Percentiles rank a stretch among this genome's conserved stretches.
Evolutionary conservation across 495 filamentous ascomycete species (phyloP).

Genomic region (Aspergillus carlsbadensis): DNA sequence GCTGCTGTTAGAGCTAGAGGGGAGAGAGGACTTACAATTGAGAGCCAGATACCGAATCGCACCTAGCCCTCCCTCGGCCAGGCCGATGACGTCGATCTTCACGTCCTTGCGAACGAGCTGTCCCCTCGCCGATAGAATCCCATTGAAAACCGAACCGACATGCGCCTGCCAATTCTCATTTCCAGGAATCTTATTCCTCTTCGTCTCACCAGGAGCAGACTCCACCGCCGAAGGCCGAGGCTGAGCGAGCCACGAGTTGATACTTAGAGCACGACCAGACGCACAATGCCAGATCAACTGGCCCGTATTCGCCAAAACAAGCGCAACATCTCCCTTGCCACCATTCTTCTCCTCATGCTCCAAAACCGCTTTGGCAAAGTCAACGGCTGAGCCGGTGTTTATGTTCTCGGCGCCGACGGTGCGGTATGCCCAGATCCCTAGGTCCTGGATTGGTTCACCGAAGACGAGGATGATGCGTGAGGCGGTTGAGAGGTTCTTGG

Average conservation of each 20-base stretch:
- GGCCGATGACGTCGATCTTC: slow-evolving; percentile 63
- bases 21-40: slow-evolving; percentile 48
- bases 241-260: slow-evolving; percentile 47
- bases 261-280: slow-evolving; percentile 53
- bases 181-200: slow-evolving; percentile 54
- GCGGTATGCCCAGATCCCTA: slow-evolving; percentile 74
- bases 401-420: slow-evolving; percentile 59
- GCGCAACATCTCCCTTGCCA: slow-evolving; percentile 22
- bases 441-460: slow-evolving; percentile 66
- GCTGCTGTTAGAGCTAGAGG: too few species aligned
- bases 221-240: slow-evolving; percentile 57
- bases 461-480: slow-evolving; percentile 72
- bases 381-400: slow-evolving; percentile 62
- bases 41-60: slow-evolving; percentile 56
- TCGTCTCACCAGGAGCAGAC: slow-evolving; percentile 29
- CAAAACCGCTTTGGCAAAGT: slow-evolving; percentile 55
- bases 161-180: slow-evolving; percentile 56
- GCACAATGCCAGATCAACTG: slow-evolving; percentile 68
- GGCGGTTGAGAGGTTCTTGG: slow-evolving; percentile 52
- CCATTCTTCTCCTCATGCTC: not conserved
- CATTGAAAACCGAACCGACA: slow-evolving; percentile 60
- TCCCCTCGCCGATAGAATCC: slow-evolving; percentile 47
- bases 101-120: slow-evolving; percentile 38
- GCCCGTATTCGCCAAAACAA: slow-evolving; percentile 73
- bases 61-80: slow-evolving; percentile 55